These are phyloP conservation scores for Trichaptum fuscoviolaceum DNA, from an alignment of 768 basidiomycete genomes.

Conservation along the genomic window DNA sequence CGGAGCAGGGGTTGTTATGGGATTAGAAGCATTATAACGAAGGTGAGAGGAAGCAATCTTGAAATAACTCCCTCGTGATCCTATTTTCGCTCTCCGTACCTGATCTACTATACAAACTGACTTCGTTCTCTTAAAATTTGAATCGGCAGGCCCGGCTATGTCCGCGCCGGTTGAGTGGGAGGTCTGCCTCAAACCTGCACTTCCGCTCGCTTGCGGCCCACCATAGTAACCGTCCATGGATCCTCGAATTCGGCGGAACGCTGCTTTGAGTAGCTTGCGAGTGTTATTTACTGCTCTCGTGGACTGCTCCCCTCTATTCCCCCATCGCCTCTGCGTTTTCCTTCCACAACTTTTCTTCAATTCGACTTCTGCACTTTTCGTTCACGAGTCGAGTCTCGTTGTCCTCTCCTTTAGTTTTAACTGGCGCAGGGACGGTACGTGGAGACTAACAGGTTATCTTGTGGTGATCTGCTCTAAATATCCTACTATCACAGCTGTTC, in stretches of 20 bases:
- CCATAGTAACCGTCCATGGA: background rate
- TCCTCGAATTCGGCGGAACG: background rate
- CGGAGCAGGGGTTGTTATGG: background rate
- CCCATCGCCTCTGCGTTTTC: background rate
- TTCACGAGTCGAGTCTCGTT: slow-evolving; percentile 1
- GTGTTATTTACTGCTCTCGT: background rate
- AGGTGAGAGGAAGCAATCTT: background rate
- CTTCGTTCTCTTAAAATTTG: background rate
- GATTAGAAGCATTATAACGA: background rate
- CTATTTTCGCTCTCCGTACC: background rate
- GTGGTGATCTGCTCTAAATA: background rate
- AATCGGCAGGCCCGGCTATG: background rate
- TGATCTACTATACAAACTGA: background rate
- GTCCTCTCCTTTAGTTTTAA: background rate
- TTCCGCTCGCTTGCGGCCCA: background rate
- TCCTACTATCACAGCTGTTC: background rate
- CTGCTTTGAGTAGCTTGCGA: background rate
- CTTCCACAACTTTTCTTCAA: background rate
- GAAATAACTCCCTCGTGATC: background rate
- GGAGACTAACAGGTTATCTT: background rate
- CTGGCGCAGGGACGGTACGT: slow-evolving; percentile 6
- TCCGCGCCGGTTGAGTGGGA: background rate
- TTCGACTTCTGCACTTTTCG: background rate
- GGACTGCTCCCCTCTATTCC: background rate
- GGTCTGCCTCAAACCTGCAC: background rate